Conservation (phyloP, 2,329 filamentous ascomycete genomes). For the Colletotrichum gloeosporioides region DNA sequence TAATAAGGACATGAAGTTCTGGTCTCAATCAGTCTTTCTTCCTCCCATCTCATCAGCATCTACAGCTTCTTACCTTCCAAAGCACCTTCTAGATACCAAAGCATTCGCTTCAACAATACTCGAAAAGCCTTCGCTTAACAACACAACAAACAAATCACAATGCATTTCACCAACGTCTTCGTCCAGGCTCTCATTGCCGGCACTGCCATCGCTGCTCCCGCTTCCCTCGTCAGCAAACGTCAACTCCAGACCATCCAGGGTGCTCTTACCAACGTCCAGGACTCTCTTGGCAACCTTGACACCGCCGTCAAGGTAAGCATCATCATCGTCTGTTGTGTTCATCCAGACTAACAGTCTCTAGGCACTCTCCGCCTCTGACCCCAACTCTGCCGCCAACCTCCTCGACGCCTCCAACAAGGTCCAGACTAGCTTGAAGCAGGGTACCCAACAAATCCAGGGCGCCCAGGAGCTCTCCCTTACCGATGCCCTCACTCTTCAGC, state of each 20-base stretch:
- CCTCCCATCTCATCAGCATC: slow-evolving; percentile 4
- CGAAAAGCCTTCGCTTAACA: not conserved
- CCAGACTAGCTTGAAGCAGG: slow-evolving; percentile 21
- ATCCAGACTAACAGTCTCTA: not conserved
- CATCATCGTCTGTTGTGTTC: rapidly evolving
- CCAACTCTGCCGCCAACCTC: slow-evolving; percentile 44
- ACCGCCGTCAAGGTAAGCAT: slow-evolving; percentile 19
- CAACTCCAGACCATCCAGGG: slow-evolving; percentile 65
- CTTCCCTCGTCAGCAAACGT: slow-evolving; percentile 14
- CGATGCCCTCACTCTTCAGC: slow-evolving; percentile 26
- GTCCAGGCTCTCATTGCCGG: slow-evolving; percentile 56
- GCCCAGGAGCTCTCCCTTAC: slow-evolving; percentile 26
- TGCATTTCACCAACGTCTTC: slow-evolving; percentile 42
- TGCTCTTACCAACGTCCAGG: slow-evolving; percentile 61
- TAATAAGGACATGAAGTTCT: not conserved
- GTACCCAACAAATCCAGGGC: slow-evolving; percentile 31
- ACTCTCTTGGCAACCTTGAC: slow-evolving; percentile 61
- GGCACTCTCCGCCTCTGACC: slow-evolving; percentile 51
- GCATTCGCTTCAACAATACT: not conserved
- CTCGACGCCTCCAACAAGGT: slow-evolving; percentile 28
- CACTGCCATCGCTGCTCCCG: slow-evolving; percentile 47
- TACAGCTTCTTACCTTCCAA: not conserved
- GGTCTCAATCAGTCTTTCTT: not conserved
- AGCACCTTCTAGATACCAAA: not conserved
- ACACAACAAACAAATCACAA: not conserved